Base-by-base conservation (phyloP, 192 early-diverging fungal species). In the Kickxella alabastrina region DNA sequence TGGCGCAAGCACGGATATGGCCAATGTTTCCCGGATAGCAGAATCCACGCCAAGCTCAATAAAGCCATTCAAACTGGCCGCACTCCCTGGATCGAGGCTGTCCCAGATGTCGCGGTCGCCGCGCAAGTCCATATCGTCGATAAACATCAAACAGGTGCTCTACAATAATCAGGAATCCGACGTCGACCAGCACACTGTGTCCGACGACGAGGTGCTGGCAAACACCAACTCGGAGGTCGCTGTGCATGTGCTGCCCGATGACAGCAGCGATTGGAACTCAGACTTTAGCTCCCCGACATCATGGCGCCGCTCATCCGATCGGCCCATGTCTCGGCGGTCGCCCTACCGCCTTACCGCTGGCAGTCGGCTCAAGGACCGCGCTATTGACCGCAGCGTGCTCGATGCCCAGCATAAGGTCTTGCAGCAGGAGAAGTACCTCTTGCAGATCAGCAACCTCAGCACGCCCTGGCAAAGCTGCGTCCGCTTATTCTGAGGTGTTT, bases 201-300 rank as follows among this genome's bases (percentile, higher is more conserved):
- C 56, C 2, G 72, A 68, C 35, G 60, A 68, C 49, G 72, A 75
- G 65, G 34, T 63, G 41, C 43, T 63, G 37, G 19, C 28, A 52
- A 63, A 51, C 7, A 56, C 56, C 22, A 59, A 50, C 21, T 38
- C 59, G 14, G 47, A 67, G 3, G 52, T 63, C 10, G 64, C 60
- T 3, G 60, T 60, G 41, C 61, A 75, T 28, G 65, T 75, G 44
- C 49, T 60, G 17, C 60, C 72, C 15, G 72, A 75, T 42, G 72
- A 68, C 52, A 64, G 72, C 65, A 75, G 72, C 52, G 72, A 75
- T 36, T 75, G 72, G 72, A 75, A 75, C 62, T 75, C 72, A 1
- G 72, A 75, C 72, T 75, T 75, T 65, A 75, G 72, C 57, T 75
- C 72, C 27, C 72, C 72, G 23, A 59, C 72, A 12, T 75, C 72